Conservation (phyloP, 257 asterid genomes). For the Ehretia macrophylla region DNA sequence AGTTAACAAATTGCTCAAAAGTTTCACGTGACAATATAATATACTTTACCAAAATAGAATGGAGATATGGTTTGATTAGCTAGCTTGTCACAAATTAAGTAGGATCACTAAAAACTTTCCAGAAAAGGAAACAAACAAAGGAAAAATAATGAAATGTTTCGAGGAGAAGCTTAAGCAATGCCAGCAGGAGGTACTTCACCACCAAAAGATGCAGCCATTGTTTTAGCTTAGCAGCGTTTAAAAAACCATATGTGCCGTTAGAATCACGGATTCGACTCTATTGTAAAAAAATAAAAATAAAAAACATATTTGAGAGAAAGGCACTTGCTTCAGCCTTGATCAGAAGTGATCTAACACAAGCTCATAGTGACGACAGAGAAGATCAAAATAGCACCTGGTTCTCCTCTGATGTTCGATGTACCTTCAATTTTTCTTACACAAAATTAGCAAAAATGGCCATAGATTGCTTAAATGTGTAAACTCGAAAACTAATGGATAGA, state of each 20-base stretch:
- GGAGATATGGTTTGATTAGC: too few species aligned
- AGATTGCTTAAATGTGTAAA: conserved; percentile 9
- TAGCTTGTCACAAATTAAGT: too few species aligned
- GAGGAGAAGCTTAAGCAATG: too few species aligned
- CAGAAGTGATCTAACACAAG: not conserved
- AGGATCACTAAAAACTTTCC: too few species aligned
- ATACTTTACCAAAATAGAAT: conserved; percentile 18
- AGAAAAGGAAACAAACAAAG: too few species aligned
- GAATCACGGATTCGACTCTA: too few species aligned
- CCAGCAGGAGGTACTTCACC: too few species aligned
- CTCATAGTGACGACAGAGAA: not conserved
- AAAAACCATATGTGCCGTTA: too few species aligned
- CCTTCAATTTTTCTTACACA: conserved; percentile 23
- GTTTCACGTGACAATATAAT: conserved; percentile 45
- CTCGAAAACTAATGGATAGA: too few species aligned
- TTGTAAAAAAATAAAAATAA: too few species aligned
- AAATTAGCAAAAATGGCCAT: conserved; percentile 12
- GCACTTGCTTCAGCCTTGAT: not conserved
- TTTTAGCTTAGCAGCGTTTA: not conserved
- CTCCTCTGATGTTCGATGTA: conserved; percentile 27
- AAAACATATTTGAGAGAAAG: too few species aligned
- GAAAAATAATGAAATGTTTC: too few species aligned
- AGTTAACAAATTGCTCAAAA: conserved; percentile 2
- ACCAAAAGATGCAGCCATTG: not conserved
- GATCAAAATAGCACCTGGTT: conserved; percentile 19